A percentile compares a stretch with the other conserved stretches of the same genome.
These are phyloP conservation scores for Eurotiales sp. DNA, from an alignment of 2,329 filamentous ascomycete species.

Conservation along the genomic window DNA sequence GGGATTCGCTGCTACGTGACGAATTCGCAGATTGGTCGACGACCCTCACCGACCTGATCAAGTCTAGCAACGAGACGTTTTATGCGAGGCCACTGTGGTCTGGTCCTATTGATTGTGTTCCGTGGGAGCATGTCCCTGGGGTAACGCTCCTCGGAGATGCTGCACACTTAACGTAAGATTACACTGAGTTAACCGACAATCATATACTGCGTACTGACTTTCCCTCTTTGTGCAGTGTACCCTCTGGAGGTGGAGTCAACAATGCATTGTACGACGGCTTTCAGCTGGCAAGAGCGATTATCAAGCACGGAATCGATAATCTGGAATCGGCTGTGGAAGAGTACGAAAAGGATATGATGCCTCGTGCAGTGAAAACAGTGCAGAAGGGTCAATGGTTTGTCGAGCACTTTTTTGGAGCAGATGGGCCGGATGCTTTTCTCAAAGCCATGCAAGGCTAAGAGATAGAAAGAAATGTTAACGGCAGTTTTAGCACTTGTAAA, in stretches of 20 bases:
- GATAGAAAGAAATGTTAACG: background rate
- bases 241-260: slow-evolving; percentile 28
- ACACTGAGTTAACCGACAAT: slow-evolving; percentile 14
- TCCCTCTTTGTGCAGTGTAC: background rate
- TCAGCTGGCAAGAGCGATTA: slow-evolving; percentile 18
- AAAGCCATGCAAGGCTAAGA: no score
- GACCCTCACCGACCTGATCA: slow-evolving; percentile 18
- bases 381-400: slow-evolving; percentile 13
- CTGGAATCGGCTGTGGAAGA: slow-evolving; percentile 20
- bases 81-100: slow-evolving; percentile 24
- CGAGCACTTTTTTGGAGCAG: slow-evolving; percentile 10
- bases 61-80: slow-evolving; percentile 18
- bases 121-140: slow-evolving; percentile 23
- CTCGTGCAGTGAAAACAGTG: slow-evolving; percentile 16
- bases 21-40: slow-evolving; percentile 16
- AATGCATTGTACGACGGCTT: slow-evolving; percentile 27
- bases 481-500: no score
- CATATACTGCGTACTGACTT: background rate
- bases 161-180: slow-evolving; percentile 24
- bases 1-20: slow-evolving; percentile 6
- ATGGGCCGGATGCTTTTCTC: slow-evolving; percentile 9
- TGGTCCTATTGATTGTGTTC: slow-evolving; percentile 17
- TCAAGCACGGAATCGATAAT: slow-evolving; percentile 6
- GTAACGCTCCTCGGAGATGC: slow-evolving; percentile 29
- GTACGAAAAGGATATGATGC: slow-evolving; percentile 26